Evolutionary conservation across 768 basidiomycete species (phyloP).

Genomic region (Cubamyces lactineus): DNA sequence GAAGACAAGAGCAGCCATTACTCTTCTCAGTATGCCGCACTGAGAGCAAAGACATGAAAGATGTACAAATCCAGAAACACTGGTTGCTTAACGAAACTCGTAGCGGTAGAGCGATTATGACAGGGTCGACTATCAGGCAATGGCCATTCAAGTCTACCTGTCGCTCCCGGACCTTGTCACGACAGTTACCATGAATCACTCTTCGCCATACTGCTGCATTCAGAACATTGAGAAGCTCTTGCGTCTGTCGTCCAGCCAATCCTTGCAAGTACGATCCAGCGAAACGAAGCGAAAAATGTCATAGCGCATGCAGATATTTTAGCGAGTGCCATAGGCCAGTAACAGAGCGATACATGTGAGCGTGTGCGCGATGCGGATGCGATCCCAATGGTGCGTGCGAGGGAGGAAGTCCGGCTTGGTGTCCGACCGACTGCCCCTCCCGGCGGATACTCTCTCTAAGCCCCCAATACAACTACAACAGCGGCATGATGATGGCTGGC

Average conservation of each 20-base stretch:
- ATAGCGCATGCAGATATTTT: conserved; percentile 30
- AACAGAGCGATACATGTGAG: conserved; percentile 31
- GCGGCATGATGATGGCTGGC: conserved; percentile 11
- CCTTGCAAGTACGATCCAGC: neutral
- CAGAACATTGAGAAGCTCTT: no score
- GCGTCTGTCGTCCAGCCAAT: neutral
- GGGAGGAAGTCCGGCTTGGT: conserved; percentile 9
- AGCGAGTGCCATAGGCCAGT: conserved; percentile 30
- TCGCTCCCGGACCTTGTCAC: no score
- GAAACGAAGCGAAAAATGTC: conserved; percentile 3
- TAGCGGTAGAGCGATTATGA: no score
- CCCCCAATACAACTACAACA: conserved; percentile 26
- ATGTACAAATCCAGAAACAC: no score
- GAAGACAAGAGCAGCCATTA: neutral
- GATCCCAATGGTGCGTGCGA: conserved; percentile 21
- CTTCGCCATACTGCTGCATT: no score
- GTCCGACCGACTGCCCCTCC: conserved; percentile 20
- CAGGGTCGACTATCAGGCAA: no score
- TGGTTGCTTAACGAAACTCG: no score
- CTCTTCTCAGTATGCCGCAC: no score
- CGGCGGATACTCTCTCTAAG: conserved; percentile 6
- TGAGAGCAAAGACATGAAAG: no score
- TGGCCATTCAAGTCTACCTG: no score
- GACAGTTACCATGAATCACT: no score
- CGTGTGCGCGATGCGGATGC: conserved; percentile 24